Conservation (phyloP, 192 early-diverging fungal species). For the Coemansia sp. region DNA sequence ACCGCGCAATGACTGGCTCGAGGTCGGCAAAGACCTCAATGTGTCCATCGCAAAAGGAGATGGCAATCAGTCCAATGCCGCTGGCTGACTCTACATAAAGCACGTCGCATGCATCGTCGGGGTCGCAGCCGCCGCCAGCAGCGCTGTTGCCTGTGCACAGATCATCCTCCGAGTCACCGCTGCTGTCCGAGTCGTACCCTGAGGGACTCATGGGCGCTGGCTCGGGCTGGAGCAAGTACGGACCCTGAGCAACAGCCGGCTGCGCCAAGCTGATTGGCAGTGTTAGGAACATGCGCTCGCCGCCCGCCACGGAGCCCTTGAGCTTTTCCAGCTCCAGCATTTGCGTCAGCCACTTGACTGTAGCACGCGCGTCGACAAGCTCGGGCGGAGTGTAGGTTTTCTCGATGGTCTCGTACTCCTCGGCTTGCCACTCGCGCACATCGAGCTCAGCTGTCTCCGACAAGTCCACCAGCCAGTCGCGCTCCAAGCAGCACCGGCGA, state of each 20-base stretch:
- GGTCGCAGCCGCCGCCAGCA: constrained; percentile 12
- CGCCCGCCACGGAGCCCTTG: constrained; percentile 3
- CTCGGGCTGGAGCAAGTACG: constrained; percentile 57
- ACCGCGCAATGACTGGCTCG: constrained; percentile 56
- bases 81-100: constrained; percentile 46
- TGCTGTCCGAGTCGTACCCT: constrained; percentile 25
- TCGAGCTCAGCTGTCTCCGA: constrained; percentile 41
- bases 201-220: constrained; percentile 21
- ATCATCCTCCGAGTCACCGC: constrained; percentile 9
- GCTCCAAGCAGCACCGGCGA: constrained; percentile 34
- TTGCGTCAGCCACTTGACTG: constrained; percentile 30
- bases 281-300: constrained; percentile 27
- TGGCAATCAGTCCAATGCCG: constrained; percentile 56
- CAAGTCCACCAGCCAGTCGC: constrained; percentile 38
- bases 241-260: constrained; percentile 38
- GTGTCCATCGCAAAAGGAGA: constrained; percentile 64
- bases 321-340: constrained; percentile 19
- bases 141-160: no score
- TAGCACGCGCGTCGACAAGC: constrained; percentile 39
- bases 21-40: constrained; percentile 68
- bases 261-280: constrained; percentile 19
- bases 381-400: constrained; percentile 42
- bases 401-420: constrained; percentile 42
- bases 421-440: constrained; percentile 55
- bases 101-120: constrained; percentile 49